These are phyloP conservation scores for Arthrobotrys entomopaga DNA, from an alignment of 2,329 filamentous ascomycete species.

Conservation along the genomic window DNA sequence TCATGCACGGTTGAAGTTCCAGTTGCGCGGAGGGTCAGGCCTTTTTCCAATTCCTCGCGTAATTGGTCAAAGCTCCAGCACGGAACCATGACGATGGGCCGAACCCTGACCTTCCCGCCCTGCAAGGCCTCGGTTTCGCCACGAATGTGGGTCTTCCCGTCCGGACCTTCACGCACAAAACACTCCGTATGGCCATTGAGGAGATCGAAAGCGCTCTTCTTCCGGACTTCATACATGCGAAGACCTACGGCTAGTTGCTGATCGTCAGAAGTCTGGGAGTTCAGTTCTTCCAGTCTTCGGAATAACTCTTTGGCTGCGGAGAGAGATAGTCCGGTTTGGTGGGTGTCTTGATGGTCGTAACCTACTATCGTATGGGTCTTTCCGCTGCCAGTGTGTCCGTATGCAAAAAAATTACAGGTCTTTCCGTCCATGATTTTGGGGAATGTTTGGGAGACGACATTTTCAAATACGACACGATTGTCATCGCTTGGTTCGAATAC, in stretches of 20 bases:
- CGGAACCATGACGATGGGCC: constrained; percentile 61
- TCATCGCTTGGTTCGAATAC: constrained; percentile 59
- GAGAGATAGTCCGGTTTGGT: constrained; percentile 62
- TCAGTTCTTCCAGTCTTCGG: constrained; percentile 58
- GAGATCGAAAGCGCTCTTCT: constrained; percentile 64
- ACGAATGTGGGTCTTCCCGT: constrained; percentile 63
- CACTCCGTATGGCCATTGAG: constrained; percentile 63
- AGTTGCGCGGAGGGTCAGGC: constrained; percentile 60
- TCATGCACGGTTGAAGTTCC: constrained; percentile 64
- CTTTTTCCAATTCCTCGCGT: constrained; percentile 59
- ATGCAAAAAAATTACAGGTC: constrained; percentile 64
- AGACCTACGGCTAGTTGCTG: constrained; percentile 61
- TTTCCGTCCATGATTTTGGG: constrained; percentile 61
- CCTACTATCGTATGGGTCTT: constrained; percentile 64
- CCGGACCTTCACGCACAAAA: constrained; percentile 63
- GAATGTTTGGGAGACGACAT: constrained; percentile 61
- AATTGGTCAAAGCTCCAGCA: constrained; percentile 62
- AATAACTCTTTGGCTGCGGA: constrained; percentile 61
- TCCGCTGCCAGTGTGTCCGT: constrained; percentile 63
- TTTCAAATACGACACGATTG: constrained; percentile 58
- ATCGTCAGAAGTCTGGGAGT: constrained; percentile 44
- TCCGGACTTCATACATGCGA: constrained; percentile 63
- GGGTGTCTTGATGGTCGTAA: constrained; percentile 61
- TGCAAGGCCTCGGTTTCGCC: constrained; percentile 63
- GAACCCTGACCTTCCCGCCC: constrained; percentile 63